A percentile compares a stretch with the other conserved stretches of the same genome.
phyloP scores from a whole-genome alignment of 371 early-diverging fungal genomes.

The Basidiobolus meristosporus region DNA sequence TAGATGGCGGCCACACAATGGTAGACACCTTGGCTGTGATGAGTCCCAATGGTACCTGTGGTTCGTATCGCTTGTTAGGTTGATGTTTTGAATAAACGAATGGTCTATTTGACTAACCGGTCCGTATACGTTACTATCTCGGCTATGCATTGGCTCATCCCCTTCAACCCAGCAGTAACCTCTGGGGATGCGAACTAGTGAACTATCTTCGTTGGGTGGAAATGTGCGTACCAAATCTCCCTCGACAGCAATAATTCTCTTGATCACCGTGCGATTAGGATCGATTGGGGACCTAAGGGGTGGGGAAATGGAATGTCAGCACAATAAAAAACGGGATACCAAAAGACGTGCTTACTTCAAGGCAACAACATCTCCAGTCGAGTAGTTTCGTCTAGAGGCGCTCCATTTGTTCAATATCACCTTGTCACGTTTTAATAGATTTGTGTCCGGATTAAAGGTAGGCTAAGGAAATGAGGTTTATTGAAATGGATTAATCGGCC shows the following conservation, averaged over 20 bases:
- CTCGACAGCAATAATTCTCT: constrained; percentile 68
- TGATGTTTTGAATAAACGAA: background rate
- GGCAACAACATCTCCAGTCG: constrained; percentile 69
- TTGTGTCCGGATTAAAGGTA: constrained; percentile 77
- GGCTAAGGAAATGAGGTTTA: constrained; percentile 19
- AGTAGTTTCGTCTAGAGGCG: constrained; percentile 21
- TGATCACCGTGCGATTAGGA: constrained; percentile 48
- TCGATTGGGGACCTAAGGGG: constrained; percentile 38
- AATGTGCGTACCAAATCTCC: constrained; percentile 65
- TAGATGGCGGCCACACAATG: constrained; percentile 48
- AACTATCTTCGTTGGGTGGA: background rate
- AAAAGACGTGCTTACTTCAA: constrained; percentile 20
- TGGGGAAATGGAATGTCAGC: background rate
- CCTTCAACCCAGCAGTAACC: constrained; percentile 90
- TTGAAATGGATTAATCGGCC: no score
- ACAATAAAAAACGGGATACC: background rate
- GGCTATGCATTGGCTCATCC: constrained; percentile 70
- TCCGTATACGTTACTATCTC: constrained; percentile 74
- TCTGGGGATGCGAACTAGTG: constrained; percentile 29
- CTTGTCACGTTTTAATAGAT: constrained; percentile 37
- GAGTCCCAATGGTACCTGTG: constrained; percentile 46
- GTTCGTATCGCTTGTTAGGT: background rate
- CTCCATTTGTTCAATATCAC: constrained; percentile 57
- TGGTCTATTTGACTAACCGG: constrained; percentile 24
- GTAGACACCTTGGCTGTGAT: constrained; percentile 31